Base-by-base conservation (phyloP, 495 filamentous ascomycete species). In the Hypoxylon crocopeplum region DNA sequence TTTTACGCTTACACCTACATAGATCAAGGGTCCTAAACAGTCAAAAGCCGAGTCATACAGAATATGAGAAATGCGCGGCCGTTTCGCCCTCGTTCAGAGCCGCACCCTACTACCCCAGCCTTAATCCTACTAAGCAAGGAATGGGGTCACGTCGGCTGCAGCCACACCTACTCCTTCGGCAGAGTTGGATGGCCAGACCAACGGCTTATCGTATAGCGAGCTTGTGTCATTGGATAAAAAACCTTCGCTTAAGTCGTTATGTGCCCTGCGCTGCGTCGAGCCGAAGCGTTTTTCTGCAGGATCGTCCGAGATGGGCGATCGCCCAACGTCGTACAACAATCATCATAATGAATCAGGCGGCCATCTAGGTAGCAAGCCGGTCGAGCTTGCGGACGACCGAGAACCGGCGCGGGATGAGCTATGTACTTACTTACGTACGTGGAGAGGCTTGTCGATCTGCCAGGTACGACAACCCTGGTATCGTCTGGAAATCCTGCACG, bases 401-500 rank as follows among this genome's bases (percentile, higher is more conserved):
- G 13, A 45, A 54, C 42, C 58, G 45, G 50, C 45, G 41, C 34
- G 15, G 10, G 17, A 38, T 5, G 34, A 38, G 15, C 15, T 33
- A 19, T n/a, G 20, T 45, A 25, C 38, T 32, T 42, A 42, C 39
- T n/a, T 50, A 57, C 29, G 16, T 17, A 27, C 41, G 48, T 27
- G 25, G 44, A 36, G 32, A 36, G 45, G 44, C 40, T 41, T 32
- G 39, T 51, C 45, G 61, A 64, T 56, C 49, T 55, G 49, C 27
- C 61, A 64, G 48, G 53, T 37, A 57, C 44, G 54, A 49, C 38
- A 56, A 36, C 48, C 40, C 37, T 50, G 34, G 30, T 34, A 24
- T 39, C 34, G 49, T 38, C 42, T 32, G 49, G 45, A 59, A 51
- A 47, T 48, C 52, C 61, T 64, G 61, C 61, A 64, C 55, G 55